A percentile compares a stretch with the other conserved stretches of the same genome.
Evolutionary conservation across 2,329 filamentous ascomycete genomes (phyloP).

Genomic region (Sordariomycetes sp.): DNA sequence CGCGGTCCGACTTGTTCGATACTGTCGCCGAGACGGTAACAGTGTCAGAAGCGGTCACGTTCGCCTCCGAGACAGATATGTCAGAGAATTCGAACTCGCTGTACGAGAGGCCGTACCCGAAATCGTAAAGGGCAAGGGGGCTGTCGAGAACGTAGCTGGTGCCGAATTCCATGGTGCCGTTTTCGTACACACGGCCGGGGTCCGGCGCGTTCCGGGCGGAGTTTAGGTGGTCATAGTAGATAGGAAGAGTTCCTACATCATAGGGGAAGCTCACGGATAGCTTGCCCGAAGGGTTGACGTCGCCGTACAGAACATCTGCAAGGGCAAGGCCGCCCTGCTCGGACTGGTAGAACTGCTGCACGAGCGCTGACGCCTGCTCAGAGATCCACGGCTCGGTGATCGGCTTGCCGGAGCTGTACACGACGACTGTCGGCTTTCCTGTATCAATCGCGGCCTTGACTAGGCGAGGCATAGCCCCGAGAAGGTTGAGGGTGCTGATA

Average conservation of each 20-base stretch:
- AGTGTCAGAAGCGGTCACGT: conserved; percentile 34
- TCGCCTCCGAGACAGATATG: conserved; percentile 36
- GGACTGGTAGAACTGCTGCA: conserved; percentile 67
- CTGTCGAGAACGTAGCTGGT: conserved; percentile 53
- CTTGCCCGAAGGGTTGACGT: conserved; percentile 55
- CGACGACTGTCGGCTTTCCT: conserved; percentile 55
- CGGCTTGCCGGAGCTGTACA: conserved; percentile 61
- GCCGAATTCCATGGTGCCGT: conserved; percentile 54
- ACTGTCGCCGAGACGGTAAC: conserved; percentile 50
- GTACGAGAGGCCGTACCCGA: conserved; percentile 59
- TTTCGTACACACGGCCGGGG: conserved; percentile 38
- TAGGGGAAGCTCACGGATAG: conserved; percentile 57
- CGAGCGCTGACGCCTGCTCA: conserved; percentile 48
- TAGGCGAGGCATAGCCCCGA: conserved; percentile 58
- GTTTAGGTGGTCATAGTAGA: conserved; percentile 66
- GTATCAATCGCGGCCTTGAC: conserved; percentile 58
- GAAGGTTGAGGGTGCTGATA: conserved; percentile 49
- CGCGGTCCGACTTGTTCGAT: conserved; percentile 45
- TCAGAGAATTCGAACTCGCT: conserved; percentile 50
- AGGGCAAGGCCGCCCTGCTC: conserved; percentile 58
- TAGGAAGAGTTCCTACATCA: conserved; percentile 54
- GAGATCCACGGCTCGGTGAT: conserved; percentile 66
- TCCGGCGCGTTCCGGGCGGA: conserved; percentile 45
- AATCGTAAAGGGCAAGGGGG: conserved; percentile 49
- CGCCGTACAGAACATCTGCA: conserved; percentile 55